Percentiles rank a stretch among this genome's conserved stretches.
Evolutionary conservation across 208 protist genomes (phyloP).

Genomic region (Herpetomonas samuelpessoai): DNA sequence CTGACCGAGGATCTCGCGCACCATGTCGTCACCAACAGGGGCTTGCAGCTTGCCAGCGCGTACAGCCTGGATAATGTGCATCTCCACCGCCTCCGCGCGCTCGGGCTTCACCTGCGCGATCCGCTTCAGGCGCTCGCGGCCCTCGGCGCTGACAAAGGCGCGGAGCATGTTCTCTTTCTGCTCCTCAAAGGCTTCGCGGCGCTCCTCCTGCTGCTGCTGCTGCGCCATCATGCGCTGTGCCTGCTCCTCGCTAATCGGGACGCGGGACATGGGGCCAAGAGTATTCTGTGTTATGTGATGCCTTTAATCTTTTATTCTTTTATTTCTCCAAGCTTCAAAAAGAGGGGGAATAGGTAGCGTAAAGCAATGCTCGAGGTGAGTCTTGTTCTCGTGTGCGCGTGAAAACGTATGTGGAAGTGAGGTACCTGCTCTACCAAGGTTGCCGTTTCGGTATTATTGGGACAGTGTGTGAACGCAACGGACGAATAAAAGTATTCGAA

Average conservation of each 20-base stretch:
- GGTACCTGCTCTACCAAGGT: too few species aligned
- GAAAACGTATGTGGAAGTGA: too few species aligned
- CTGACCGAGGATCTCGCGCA: conserved; percentile 75
- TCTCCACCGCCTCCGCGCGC: conserved; percentile 76
- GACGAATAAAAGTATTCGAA: too few species aligned
- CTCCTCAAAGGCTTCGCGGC: conserved; percentile 67
- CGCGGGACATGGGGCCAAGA: conserved; percentile 36
- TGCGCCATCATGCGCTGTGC: conserved; percentile 87
- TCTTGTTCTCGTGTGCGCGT: too few species aligned
- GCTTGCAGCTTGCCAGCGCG: conserved; percentile 85
- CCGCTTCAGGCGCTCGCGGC: conserved; percentile 86
- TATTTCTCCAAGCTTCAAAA: too few species aligned
- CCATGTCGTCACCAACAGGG: conserved; percentile 77
- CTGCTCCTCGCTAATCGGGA: conserved; percentile 88
- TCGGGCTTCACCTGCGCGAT: conserved; percentile 88
- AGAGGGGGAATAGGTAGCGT: too few species aligned
- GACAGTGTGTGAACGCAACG: too few species aligned
- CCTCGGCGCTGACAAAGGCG: conserved; percentile 81
- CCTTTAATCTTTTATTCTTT: not conserved
- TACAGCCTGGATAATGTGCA: conserved; percentile 89
- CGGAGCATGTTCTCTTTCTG: conserved; percentile 89
- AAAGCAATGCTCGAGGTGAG: too few species aligned
- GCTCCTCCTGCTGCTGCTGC: conserved; percentile 85
- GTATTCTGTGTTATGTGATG: not conserved
- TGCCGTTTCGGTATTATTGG: too few species aligned